Evolutionary conservation across 2,329 filamentous ascomycete genomes (phyloP), one percentile per base, ranked within the genome.

Genomic region (Colletotrichum destructivum): DNA sequence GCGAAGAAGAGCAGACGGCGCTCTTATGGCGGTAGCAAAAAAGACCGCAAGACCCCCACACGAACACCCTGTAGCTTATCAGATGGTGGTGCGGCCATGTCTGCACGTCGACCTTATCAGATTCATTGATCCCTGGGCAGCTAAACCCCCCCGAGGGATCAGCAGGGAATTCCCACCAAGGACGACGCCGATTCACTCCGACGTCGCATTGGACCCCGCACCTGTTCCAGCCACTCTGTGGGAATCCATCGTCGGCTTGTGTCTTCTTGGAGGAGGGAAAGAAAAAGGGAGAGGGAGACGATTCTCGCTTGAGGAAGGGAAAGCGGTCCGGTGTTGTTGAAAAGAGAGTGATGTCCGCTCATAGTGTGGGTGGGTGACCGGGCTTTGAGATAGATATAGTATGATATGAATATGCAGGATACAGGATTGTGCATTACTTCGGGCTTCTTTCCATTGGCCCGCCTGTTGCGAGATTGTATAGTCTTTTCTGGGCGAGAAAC

Each of bases 191-290:
- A 59, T 55, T 62, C 38, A 42, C 59, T 47, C 64, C 69, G 69
- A 63, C 44, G 65, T 69, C 44, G 40, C 54, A 63, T 63, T 46
- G 38, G 54, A 68, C 69, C 69, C 69, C 69, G 69, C 69, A 68
- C 46, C 47, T 49, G 52, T 23, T 60, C 59, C 38, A 51, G 21
- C 49, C 15, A 42, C 12, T 56, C 23, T 71, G 26, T 47, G 46
- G 52, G 13, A 44, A 62, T n/a, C 38, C 21, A 13, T 7, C 21
- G 4, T 46, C 13, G 15, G 47, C 38, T 54, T 54, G 5, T 18
- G 35, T 8, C 49, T 42, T n/a, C 31, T 31, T 31, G 31, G 31
- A 31, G 9, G 31, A 8, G 31, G 31, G 31, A 31, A 8, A 31
- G 5, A 7, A 2, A 31, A 7, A 31, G 8, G 7, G 4, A 31